Conservation (phyloP, 345 rosid species). For the Litchi chinensis region DNA sequence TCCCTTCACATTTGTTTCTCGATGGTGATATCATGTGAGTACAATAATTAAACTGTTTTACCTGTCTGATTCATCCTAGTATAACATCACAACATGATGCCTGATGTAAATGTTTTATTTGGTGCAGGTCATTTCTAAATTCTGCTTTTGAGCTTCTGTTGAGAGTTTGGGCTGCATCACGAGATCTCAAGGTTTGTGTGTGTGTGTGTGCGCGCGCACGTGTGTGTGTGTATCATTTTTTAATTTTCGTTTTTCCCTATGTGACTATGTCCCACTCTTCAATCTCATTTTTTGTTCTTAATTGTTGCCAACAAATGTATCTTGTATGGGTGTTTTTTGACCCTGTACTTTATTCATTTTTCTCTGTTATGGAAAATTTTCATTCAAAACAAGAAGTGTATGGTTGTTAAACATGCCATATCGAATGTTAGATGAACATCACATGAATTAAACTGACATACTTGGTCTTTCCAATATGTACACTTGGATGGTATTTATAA, state of each 20-base stretch:
- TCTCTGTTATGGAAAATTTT: background rate
- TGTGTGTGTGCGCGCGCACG: background rate
- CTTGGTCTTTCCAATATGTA: background rate
- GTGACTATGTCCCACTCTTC: background rate
- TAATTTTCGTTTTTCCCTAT: background rate
- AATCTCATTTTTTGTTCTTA: background rate
- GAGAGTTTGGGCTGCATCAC: slow-evolving; percentile 90
- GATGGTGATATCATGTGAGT: slow-evolving; percentile 94
- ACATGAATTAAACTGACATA: background rate
- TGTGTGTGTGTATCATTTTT: no score
- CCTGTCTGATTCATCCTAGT: slow-evolving; percentile 24
- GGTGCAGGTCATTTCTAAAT: slow-evolving; percentile 82
- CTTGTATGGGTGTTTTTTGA: background rate
- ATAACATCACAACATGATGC: slow-evolving; percentile 3
- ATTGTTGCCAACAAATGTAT: background rate
- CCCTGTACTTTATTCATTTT: background rate
- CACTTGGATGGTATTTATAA: background rate
- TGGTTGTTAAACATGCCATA: background rate
- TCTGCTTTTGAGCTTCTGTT: slow-evolving; percentile 94
- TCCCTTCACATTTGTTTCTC: slow-evolving; percentile 58
- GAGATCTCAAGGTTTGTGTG: slow-evolving; percentile 77
- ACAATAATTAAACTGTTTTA: slow-evolving; percentile 27
- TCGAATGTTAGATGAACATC: background rate
- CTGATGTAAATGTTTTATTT: slow-evolving; percentile 28
- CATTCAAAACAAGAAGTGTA: background rate